Base-by-base conservation (phyloP, 805 yeast species). In the Saccharomyces paradoxus region DNA sequence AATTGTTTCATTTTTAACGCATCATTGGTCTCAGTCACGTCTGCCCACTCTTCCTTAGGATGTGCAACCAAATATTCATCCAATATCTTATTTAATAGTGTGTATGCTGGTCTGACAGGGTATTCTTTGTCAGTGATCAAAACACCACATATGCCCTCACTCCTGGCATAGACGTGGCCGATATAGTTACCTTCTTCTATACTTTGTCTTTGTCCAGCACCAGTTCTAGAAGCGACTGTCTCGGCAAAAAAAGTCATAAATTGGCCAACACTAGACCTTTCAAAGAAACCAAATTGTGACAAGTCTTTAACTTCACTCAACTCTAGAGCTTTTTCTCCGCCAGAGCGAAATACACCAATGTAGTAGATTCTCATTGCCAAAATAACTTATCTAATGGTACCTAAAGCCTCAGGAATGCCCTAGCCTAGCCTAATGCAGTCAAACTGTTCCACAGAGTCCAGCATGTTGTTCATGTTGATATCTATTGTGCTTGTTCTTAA, bases 51-150 rank as follows among this genome's bases (percentile, higher is more conserved):
- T 21, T 71, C 67, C 49, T 82, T 79, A 12, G 97, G 96, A 69
- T 87, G 90, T 58, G 85, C 82, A 12, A 91, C 77, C 53, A 92
- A 74, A 72, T 89, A 94, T 71, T 92, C 98, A 64, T 94, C 99
- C 62, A 89, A 77, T 24, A 92, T 76, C 74, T 89, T 92, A 78
- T 92, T 92, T 65, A 94, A 79, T 56, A 94, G 76, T 1, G 97
- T 88, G 73, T 89, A 92, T 0, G 97, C 98, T 13, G 97, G 98
- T 69, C 99, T 81, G 31, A 89, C 92, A 2, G 98, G 99, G 72
- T 94, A 94, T 62, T 92, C 97, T 70, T 88, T 87, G 71, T 94
- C 99, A 48, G 96, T 82, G 70, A 94, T 87, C 57, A 94, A 74
- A 32, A 94, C 96, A 58, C 96, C 96, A 24, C 96, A 87, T 37